phyloP scores from a whole-genome alignment of 192 early-diverging fungal genomes.

The Dissophora globulifera region DNA sequence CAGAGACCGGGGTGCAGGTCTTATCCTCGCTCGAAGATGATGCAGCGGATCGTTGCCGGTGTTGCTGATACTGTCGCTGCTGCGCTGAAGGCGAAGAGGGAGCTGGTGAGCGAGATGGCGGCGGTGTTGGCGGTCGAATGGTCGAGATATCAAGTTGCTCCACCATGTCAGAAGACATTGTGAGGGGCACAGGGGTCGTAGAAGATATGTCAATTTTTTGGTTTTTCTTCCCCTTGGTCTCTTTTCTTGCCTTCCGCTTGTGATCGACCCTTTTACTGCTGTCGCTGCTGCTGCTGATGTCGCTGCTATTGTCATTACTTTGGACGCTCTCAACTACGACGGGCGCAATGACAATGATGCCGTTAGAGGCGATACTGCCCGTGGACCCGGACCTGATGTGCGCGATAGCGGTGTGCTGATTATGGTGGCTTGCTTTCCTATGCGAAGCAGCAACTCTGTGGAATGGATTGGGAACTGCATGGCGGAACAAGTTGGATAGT shows the following conservation, averaged over 20 bases:
- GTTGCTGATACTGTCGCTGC: no score
- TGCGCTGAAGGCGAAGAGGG: no score
- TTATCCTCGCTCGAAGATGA: neutral
- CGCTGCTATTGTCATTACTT: neutral
- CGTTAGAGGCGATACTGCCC: neutral
- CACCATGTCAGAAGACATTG: neutral
- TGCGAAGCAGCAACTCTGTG: neutral
- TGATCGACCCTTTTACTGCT: constrained; percentile 1
- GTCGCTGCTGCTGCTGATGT: neutral
- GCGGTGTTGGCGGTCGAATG: neutral
- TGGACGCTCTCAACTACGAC: no score
- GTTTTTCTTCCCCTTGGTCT: neutral
- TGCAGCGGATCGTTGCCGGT: no score
- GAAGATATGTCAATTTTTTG: neutral
- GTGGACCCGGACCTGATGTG: neutral
- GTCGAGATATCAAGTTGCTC: constrained; percentile 1
- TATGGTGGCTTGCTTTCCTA: neutral
- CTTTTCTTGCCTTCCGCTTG: no score
- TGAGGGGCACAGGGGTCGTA: neutral
- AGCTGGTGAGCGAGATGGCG: neutral
- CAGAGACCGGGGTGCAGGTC: neutral
- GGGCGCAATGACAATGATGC: neutral
- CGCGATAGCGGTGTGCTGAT: no score
- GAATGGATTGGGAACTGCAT: constrained; percentile 18
- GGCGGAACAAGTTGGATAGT: constrained; percentile 33